Percentiles rank a stretch among this genome's conserved stretches.
Evolutionary conservation across 345 rosid species (phyloP).

Genomic region (Arabidopsis thaliana): TAIR10.1 NC_003076.8:15945001-15945500

Average conservation of each 20-base stretch:
- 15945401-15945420: constrained; percentile 86
- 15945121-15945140: constrained; percentile 8
- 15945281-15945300: neutral
- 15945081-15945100: constrained; percentile 49
- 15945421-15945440: constrained; percentile 83
- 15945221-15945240: constrained; percentile 88
- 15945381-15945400: constrained; percentile 79
- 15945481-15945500: constrained; percentile 1
- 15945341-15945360: constrained; percentile 75
- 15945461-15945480: constrained; percentile 5
- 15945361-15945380: constrained; percentile 75
- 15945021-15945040: constrained; percentile 93
- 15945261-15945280: neutral
- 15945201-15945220: constrained; percentile 86
- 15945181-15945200: constrained; percentile 88
- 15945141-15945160: constrained; percentile 40
- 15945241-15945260: constrained; percentile 65
- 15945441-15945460: constrained; percentile 73
- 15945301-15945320: neutral
- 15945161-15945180: constrained; percentile 87
- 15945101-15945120: constrained; percentile 4
- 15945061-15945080: constrained; percentile 85
- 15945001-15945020: constrained; percentile 98
- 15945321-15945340: neutral
- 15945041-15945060: constrained; percentile 88